Evolutionary conservation across 306 rosid genomes (phyloP), one percentile per base, ranked within the genome.

Genomic region (Inga leiocalycina): DNA sequence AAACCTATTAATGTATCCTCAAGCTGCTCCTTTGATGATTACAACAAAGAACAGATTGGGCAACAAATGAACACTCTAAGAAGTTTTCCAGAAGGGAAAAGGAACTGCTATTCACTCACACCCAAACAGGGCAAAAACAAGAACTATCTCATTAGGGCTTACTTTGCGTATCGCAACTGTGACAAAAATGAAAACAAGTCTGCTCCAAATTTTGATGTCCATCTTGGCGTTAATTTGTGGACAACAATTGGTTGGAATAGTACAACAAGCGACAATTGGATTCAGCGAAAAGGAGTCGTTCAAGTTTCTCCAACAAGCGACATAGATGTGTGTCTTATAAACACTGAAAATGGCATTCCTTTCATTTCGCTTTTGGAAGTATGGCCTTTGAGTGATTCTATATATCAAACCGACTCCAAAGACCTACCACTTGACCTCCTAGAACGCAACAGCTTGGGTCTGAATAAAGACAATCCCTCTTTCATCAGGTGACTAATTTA

Each of bases 71-170:
- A 20, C 32, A 81, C 68, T 7, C 13, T 84, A 4, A 86, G 94
- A 83, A 87, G 85, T 34, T 90, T 90, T 37, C 89, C 90, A 16
- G 16, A 75, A 2, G 88, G 88, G 39, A 57, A 4, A 20, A 87
- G 79, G 74, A 88, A 84, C 44, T 91, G 94, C 80, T 91, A 85
- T 76, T 76, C 70, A 35, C 49, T 89, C 20, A 85, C 52, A 8
- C 88, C 89, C 0, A 80, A 75, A 12, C 68, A 54, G 2, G 89
- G 85, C 2, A 80, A 52, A 61, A 64, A 81, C 70, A 64, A 13
- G 59, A 81, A 62, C 1, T 89, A 85, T 68, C 67, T 87, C 70
- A 77, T 91, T 32, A 64, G 88, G 68, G 87, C 89, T 41, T 27
- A 51, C 6, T 91, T 84, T 17, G 6, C 9, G 0, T 8, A 20